phyloP scores from a whole-genome alignment of 129 eudicot genomes.

The Ambrosia artemisiifolia region DNA sequence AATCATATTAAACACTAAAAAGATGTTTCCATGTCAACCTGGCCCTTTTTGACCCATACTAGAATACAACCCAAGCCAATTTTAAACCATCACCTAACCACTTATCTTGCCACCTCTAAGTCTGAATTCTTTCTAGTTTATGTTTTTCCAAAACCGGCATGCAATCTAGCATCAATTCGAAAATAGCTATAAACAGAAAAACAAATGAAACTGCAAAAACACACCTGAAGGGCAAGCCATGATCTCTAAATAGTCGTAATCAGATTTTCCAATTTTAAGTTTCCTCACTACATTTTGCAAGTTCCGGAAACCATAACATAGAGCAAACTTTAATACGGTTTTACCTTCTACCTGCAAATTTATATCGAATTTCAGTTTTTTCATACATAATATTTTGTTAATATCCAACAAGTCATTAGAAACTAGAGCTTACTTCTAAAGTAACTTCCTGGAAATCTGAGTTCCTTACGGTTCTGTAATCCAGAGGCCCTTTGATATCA shows the following conservation, averaged over 20 bases:
- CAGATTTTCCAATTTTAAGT: constrained; percentile 80
- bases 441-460: constrained; percentile 81
- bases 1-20: not conserved
- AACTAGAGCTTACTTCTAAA: constrained; percentile 59
- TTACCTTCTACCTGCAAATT: constrained; percentile 69
- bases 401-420: not conserved
- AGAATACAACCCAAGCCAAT: not conserved
- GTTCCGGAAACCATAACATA: constrained; percentile 94
- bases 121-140: not conserved
- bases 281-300: constrained; percentile 85
- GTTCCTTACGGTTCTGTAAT: constrained; percentile 61
- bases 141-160: not conserved
- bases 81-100: not conserved
- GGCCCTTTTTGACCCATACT: not conserved
- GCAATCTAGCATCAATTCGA: not conserved
- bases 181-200: not conserved
- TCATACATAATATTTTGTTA: not conserved
- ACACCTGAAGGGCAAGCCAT: constrained; percentile 98
- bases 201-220: not conserved
- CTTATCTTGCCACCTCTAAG: not conserved
- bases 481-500: constrained; percentile 76
- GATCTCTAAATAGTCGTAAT: constrained; percentile 78
- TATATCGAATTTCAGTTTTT: not conserved
- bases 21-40: not conserved
- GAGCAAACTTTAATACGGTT: constrained; percentile 81